Conservation (phyloP, 306 rosid genomes). For the Lagenaria siceraria region DNA sequence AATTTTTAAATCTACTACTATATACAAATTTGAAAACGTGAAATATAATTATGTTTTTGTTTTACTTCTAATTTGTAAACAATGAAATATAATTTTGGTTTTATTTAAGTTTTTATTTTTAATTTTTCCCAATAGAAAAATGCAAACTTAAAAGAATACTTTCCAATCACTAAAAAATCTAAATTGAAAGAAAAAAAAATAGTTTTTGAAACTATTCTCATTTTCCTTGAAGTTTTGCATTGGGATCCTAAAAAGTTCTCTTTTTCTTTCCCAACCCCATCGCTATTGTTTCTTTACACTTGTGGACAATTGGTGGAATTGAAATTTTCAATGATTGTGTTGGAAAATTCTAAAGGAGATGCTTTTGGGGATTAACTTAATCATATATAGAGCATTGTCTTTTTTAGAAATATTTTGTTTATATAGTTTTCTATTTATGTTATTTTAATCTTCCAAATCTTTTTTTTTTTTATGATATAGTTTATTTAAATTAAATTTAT, state of each 20-base stretch:
- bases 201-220: background rate
- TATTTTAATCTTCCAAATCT: no score
- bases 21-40: no score
- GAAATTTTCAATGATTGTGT: background rate
- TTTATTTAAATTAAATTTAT: no score
- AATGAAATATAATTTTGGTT: no score
- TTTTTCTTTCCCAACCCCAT: background rate
- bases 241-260: constrained; percentile 7
- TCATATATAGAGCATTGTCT: background rate
- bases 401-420: no score
- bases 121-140: no score
- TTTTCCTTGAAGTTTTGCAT: background rate
- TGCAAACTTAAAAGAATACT: background rate
- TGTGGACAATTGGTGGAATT: background rate
- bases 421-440: no score
- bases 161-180: background rate
- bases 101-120: no score
- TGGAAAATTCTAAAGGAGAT: background rate
- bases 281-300: background rate
- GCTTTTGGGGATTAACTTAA: background rate
- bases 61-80: no score
- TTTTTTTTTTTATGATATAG: no score
- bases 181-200: background rate
- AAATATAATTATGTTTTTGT: no score
- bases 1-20: no score